Evolutionary conservation across 306 rosid species (phyloP), one percentile per base, ranked within the genome.

Genomic region (Cyclanthera cordifolia): DNA sequence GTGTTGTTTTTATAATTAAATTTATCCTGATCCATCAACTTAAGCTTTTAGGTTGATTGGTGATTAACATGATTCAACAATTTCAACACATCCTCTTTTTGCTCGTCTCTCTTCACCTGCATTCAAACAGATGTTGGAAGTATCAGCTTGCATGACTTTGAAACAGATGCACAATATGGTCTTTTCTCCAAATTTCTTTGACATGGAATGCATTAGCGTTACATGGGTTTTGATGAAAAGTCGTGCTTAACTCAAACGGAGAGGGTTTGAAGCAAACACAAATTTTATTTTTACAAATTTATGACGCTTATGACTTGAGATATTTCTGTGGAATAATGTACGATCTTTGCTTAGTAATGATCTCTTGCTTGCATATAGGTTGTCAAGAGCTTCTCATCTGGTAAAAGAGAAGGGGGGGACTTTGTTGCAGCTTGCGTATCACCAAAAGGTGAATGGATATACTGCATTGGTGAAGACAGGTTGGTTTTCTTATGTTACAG

Each of bases 381-480:
- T 78, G 99, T 94, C 24, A 90, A 94, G 85, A 94, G 99, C 74
- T 94, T 94, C 82, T 94, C 99, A 68, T 90, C 99, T 48, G 99
- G 99, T 79, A 94, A 94, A 82, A 88, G 94, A 75, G 99, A 94
- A 82, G 99, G 99, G 8, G 99, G 99, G 61, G 99, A 94, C 81
- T 94, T 94, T 61, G 86, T 81, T 53, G 95, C 99, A 9, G 96
- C 99, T 15, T 82, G 96, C 56, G 83, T 94, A 70, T 94, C 99
- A 72, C 96, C 99, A 16, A 94, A 94, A 82, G 99, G 99, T 48
- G 99, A 94, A 81, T 94, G 99, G 99, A 94, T 94, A 78, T 94
- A 94, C 83, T 94, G 97, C 79, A 80, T 94, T 74, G 99, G 99
- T 75, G 99, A 94, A 85, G 99, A 94, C 87, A 90, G 95, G 99